These are phyloP conservation scores for Hyphodiscus sp. DNA, from an alignment of 2,329 filamentous ascomycete genomes.

Conservation along the genomic window DNA sequence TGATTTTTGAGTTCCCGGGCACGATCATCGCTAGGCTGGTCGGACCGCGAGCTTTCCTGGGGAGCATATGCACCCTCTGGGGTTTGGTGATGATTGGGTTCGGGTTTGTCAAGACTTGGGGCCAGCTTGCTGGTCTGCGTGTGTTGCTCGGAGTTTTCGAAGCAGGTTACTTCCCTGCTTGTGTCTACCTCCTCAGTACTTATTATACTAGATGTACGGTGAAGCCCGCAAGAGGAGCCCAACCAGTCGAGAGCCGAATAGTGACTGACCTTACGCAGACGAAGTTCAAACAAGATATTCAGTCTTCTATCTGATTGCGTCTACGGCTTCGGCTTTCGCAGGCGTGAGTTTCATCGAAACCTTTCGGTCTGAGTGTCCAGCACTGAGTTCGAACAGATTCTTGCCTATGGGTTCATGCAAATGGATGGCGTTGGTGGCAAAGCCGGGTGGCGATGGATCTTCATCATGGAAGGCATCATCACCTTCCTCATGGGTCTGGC, in stretches of 20 bases:
- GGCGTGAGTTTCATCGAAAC: too few relatives aligned
- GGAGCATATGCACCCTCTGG: slow-evolving; percentile 40
- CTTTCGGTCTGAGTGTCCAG: too few relatives aligned
- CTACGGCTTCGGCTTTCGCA: slow-evolving; percentile 57
- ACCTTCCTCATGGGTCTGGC: slow-evolving; percentile 45
- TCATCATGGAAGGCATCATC: slow-evolving; percentile 48
- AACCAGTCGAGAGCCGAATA: too few relatives aligned
- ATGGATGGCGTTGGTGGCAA: slow-evolving; percentile 30
- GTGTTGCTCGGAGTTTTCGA: slow-evolving; percentile 14
- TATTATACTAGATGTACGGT: slow-evolving; percentile 42
- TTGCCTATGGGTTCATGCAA: slow-evolving; percentile 58
- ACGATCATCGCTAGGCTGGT: slow-evolving; percentile 62
- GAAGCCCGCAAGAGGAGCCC: too few relatives aligned
- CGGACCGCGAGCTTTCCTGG: slow-evolving; percentile 53
- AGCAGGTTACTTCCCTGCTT: slow-evolving; percentile 29
- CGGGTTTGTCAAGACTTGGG: slow-evolving; percentile 28
- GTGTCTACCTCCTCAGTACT: slow-evolving; percentile 33
- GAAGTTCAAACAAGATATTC: slow-evolving; percentile 66
- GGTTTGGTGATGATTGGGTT: slow-evolving; percentile 34
- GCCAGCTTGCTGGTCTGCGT: slow-evolving; percentile 33
- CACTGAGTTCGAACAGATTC: too few relatives aligned
- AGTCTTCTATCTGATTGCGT: slow-evolving; percentile 63
- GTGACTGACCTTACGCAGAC: too few relatives aligned
- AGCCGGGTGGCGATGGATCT: slow-evolving; percentile 37
- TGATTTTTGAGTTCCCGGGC: slow-evolving; percentile 64